Evolutionary conservation across 495 filamentous ascomycete species (phyloP), one percentile per base, ranked within the genome.

Genomic region (Penicillium desertorum): DNA sequence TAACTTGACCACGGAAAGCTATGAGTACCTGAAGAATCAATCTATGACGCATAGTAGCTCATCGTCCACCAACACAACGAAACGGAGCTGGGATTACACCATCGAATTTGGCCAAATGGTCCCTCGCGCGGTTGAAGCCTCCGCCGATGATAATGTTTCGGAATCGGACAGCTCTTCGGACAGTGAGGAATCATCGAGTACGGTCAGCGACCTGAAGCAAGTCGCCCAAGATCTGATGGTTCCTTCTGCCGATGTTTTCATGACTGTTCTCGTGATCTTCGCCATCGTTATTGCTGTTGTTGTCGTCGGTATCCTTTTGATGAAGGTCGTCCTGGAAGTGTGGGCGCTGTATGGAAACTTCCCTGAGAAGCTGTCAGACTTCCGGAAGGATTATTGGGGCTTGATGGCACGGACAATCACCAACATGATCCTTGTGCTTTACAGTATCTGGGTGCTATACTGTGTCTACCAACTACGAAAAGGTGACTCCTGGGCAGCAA

Each of bases 301-400:
- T 59, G 86, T 86, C 27, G 91, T 96, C 20, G 86, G 88, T 39
- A 93, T 98, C 51, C 77, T 98, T 30, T 76, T 97, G 3, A 79
- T 98, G 66, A 98, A 98, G 73, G 86, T 97, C 44, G 87, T 96
- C 36, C 81, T 98, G 22, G 94, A 98, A 73, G 71, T 84, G 20
- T 98, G 94, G 94, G 88, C 91, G 9, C 76, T 98, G 14, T 95
- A 91, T 65, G 93, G 86, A 57, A 88, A 77, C 44, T 96, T 98
- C 65, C 94, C 94, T 3, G 82, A 92, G 66, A 80, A 82, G 49
- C 81, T 97, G 23, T 77, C 84, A 29, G 83, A 85, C 25, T 98
- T 98, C 82, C 89, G 94, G 51, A 92, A 95, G 70, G 88, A 93
- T 61, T 98, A 98, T 73, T 98, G 94, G 94, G 88, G 89, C 54